phyloP scores from a whole-genome alignment of 2,329 filamentous ascomycete species.

The Venturia asperata region DNA sequence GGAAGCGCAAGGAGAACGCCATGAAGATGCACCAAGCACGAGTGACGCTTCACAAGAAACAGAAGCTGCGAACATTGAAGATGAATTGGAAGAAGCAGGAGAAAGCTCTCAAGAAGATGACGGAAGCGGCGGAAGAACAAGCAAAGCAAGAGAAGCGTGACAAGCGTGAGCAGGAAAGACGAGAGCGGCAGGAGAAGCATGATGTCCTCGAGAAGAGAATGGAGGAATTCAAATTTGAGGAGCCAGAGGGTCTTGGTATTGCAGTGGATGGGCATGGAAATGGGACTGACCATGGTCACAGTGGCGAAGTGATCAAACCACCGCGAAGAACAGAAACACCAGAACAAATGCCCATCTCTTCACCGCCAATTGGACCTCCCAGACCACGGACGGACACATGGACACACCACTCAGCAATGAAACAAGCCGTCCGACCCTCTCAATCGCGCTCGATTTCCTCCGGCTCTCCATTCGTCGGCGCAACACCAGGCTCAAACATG shows the following conservation, averaged over 20 bases:
- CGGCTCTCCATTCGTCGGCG: conserved; percentile 2
- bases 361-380: background rate
- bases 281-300: no score
- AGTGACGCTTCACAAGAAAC: conserved; percentile 32
- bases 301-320: conserved; percentile 5
- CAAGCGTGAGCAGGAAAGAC: conserved; percentile 20
- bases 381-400: conserved; percentile 1
- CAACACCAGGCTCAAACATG: background rate
- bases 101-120: conserved; percentile 19
- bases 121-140: conserved; percentile 20
- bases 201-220: conserved; percentile 3
- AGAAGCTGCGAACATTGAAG: conserved; percentile 34
- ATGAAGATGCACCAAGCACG: conserved; percentile 34
- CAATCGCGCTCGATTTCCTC: conserved; percentile 13
- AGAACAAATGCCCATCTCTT: background rate
- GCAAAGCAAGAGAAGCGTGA: conserved; percentile 20
- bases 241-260: conserved; percentile 17
- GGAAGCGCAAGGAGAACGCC: conserved; percentile 31
- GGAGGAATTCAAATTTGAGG: conserved; percentile 18
- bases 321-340: conserved; percentile 7
- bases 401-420: background rate
- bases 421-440: conserved; percentile 6
- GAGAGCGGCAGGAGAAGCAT: conserved; percentile 12
- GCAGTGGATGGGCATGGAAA: conserved; percentile 13
- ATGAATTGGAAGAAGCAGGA: conserved; percentile 28